phyloP scores from a whole-genome alignment of 108 stramenopile species.

The Conticribra guillardii region DNA sequence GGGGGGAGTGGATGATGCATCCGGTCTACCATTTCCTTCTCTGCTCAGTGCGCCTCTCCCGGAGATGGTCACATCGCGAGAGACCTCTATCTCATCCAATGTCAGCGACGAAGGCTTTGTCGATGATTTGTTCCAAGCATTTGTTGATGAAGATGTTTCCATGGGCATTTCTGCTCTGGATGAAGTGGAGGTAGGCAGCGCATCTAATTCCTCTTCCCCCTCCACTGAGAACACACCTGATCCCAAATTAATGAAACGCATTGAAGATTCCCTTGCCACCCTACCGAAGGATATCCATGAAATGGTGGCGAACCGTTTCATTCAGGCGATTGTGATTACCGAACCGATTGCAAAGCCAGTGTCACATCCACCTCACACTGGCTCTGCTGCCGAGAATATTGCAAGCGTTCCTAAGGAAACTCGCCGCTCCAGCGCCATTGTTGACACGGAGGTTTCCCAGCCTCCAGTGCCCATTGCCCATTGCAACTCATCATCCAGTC shows the following conservation, averaged over 20 bases:
- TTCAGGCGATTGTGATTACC: constrained; percentile 66
- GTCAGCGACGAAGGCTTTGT: constrained; percentile 42
- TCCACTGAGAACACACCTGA: constrained; percentile 52
- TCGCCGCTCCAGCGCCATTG: not conserved
- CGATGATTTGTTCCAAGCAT: constrained; percentile 48
- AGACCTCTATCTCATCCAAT: not conserved
- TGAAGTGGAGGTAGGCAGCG: constrained; percentile 3
- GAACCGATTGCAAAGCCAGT: constrained; percentile 49
- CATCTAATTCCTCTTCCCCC: not conserved
- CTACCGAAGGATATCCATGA: constrained; percentile 82
- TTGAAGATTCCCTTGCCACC: constrained; percentile 72
- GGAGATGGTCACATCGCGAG: constrained; percentile 3
- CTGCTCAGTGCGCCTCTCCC: constrained; percentile 21
- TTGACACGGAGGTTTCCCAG: constrained; percentile 11
- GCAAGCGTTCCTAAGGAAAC: not conserved
- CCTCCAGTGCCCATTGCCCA: constrained; percentile 1
- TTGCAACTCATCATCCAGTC: constrained; percentile 1
- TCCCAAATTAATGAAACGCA: constrained; percentile 74
- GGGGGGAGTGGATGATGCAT: constrained; percentile 1
- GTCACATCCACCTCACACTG: constrained; percentile 16
- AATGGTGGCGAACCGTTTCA: constrained; percentile 78
- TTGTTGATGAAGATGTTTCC: constrained; percentile 34
- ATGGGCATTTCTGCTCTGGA: too few relatives aligned
- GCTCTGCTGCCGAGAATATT: not conserved
- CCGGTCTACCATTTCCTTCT: constrained; percentile 7